Evolutionary conservation across 768 basidiomycete genomes (phyloP).

Genomic region (Trametes punicea): DNA sequence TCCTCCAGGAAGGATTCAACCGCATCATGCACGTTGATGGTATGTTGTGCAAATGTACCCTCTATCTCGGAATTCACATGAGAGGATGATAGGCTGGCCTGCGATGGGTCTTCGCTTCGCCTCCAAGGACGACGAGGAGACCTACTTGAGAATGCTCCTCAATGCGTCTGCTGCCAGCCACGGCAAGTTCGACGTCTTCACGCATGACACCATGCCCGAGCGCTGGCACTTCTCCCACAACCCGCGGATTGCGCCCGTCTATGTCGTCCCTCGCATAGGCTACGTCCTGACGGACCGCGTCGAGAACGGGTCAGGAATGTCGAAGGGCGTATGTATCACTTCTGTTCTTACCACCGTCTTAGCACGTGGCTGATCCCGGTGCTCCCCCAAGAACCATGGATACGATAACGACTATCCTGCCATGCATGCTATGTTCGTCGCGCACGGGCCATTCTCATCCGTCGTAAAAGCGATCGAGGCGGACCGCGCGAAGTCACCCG

Average conservation of each 20-base stretch:
- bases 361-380: neutral
- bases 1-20: constrained; percentile 60
- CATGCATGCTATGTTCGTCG: constrained; percentile 91
- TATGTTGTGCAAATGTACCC: constrained; percentile 10
- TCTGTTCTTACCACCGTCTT: neutral
- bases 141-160: constrained; percentile 52
- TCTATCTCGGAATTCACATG: neutral
- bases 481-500: constrained; percentile 6
- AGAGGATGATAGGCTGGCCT: constrained; percentile 65
- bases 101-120: constrained; percentile 81
- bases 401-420: constrained; percentile 76
- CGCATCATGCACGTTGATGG: constrained; percentile 73
- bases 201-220: constrained; percentile 76
- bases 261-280: constrained; percentile 76
- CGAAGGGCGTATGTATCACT: constrained; percentile 62
- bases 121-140: constrained; percentile 49
- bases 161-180: constrained; percentile 49
- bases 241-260: constrained; percentile 84
- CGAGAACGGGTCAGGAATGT: constrained; percentile 59
- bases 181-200: constrained; percentile 77
- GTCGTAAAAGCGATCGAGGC: constrained; percentile 59
- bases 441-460: constrained; percentile 83
- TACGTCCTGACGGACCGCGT: constrained; percentile 71
- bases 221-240: constrained; percentile 72
- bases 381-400: constrained; percentile 67